Evolutionary conservation across 176 grass and related monocot genomes (phyloP).

Genomic region (Avena sativa): DNA sequence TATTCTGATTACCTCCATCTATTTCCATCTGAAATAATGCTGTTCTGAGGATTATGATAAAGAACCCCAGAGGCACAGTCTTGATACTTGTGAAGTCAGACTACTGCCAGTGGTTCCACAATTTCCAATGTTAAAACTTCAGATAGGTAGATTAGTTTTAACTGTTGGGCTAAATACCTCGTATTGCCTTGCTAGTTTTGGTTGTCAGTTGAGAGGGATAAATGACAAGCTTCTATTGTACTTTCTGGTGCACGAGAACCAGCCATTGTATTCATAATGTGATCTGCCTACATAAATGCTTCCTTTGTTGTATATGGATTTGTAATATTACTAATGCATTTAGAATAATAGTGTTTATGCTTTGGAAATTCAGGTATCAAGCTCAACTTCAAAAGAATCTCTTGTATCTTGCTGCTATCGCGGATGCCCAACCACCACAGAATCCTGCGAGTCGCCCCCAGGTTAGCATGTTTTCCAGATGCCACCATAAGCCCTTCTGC

Average conservation of each 20-base stretch:
- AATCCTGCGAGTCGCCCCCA: conserved; percentile 73
- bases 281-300: background rate
- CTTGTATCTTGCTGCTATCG: conserved; percentile 91
- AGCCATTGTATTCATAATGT: background rate
- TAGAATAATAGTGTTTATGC: conserved; percentile 32
- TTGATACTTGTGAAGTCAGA: background rate
- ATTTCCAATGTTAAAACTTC: background rate
- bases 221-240: background rate
- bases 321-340: conserved; percentile 26
- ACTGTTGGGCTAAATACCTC: background rate
- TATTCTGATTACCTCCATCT: background rate
- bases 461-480: conserved; percentile 44
- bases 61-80: background rate
- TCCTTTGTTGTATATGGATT: background rate
- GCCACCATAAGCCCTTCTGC: background rate
- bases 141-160: conserved; percentile 11
- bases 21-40: background rate
- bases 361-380: conserved; percentile 76
- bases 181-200: conserved; percentile 31
- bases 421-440: conserved; percentile 88
- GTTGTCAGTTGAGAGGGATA: conserved; percentile 20
- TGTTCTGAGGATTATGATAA: background rate
- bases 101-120: background rate
- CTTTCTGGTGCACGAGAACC: conserved; percentile 1
- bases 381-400: conserved; percentile 98